Base-by-base conservation (phyloP, 257 asterid species). In the Salvia hispanica region DNA sequence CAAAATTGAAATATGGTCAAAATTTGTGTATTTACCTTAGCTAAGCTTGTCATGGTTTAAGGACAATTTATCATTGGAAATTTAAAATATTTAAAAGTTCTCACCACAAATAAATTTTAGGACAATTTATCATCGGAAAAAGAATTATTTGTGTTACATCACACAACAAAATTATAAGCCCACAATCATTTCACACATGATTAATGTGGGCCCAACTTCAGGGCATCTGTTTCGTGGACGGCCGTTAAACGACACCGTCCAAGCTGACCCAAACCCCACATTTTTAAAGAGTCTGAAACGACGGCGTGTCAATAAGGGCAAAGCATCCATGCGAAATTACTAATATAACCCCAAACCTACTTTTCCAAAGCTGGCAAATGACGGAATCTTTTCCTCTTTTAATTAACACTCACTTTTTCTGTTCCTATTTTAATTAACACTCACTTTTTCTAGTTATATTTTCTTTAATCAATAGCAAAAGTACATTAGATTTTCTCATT, bases 191-290 rank as follows among this genome's bases (percentile, higher is more conserved):
- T 44, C 60, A 72, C 34, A 54, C 7, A 42, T 61, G 73, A 68
- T 69, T 78, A 78, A 67, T 33, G 84, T 79, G 85, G 92, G 79
- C 76, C 76, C 86, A 50, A 43, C 9, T 14, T 14, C 2, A 21
- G 50, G 54, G 50, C 75, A 64, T 69, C 44, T 33, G 25, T 31
- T 62, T 13, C 46, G 15, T 53, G 43, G 69, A 73, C 76, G 77
- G 68, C 71, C 74, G 34, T 48, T 57, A 62, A 25, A 37, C 14
- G 74, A 58, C 83, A 74, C 86, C 86, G 82, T 47, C 84, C 83
- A 39, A 51, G 28, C 79, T 18, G 77, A 68, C 62, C 42, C 78
- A 53, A 2, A 21, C 54, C 53, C 71, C 58, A 72, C 62, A 21
- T 78, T 67, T 73, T 54, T 5, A 8, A 9, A 75, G 62, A 64